A percentile compares a stretch with the other conserved stretches of the same genome.
These are phyloP conservation scores for Beauveria australis DNA, from an alignment of 2,329 filamentous ascomycete species.

Conservation along the genomic window DNA sequence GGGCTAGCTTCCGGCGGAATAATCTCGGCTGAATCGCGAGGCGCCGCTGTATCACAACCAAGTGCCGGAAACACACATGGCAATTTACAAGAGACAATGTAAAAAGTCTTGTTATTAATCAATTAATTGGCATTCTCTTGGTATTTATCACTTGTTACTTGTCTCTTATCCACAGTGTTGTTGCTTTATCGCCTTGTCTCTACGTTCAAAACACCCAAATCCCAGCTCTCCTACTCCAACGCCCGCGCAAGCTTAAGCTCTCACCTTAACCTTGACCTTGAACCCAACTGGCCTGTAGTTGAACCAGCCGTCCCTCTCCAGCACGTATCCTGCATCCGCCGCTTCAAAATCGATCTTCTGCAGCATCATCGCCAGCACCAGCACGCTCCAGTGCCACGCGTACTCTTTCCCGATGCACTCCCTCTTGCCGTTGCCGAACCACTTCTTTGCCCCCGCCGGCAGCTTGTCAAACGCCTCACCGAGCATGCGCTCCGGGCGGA, in stretches of 20 bases:
- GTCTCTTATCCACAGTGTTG: background rate
- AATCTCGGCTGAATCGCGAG: conserved; percentile 6
- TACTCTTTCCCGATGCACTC: conserved; percentile 44
- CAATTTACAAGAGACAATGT: too few relatives aligned
- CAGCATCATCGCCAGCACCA: conserved; percentile 35
- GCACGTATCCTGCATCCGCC: conserved; percentile 29
- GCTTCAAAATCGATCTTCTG: conserved; percentile 37
- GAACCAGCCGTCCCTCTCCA: conserved; percentile 44
- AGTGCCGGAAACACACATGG: background rate
- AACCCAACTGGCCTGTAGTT: conserved; percentile 42
- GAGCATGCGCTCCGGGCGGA: conserved; percentile 41
- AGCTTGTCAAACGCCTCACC: conserved; percentile 34
- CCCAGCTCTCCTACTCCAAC: too few relatives aligned
- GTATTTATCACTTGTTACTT: background rate
- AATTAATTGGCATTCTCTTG: background rate
- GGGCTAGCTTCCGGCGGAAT: background rate
- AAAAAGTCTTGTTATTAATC: too few relatives aligned
- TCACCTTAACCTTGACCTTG: conserved; percentile 32
- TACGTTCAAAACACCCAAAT: background rate
- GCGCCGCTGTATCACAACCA: background rate
- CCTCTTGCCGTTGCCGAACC: conserved; percentile 44
- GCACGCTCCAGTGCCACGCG: conserved; percentile 37
- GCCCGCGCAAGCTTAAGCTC: conserved; percentile 13
- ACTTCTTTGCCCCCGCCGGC: conserved; percentile 38
- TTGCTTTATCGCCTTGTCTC: background rate